Evolutionary conservation across 768 basidiomycete species (phyloP).

Genomic region (Amanita polypyramis): DNA sequence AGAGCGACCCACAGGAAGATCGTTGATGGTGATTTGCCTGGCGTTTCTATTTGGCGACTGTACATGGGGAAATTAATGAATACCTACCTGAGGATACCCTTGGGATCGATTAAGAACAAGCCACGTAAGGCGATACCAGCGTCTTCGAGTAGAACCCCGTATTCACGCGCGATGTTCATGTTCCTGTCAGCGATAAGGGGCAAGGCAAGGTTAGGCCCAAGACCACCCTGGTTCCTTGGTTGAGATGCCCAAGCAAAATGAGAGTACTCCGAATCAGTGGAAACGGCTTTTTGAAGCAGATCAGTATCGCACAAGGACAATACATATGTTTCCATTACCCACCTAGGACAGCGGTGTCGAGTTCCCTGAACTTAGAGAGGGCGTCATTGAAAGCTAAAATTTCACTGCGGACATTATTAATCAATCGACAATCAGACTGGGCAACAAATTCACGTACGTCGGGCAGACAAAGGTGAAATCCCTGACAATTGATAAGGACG

Average conservation of each 20-base stretch:
- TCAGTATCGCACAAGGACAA: neutral
- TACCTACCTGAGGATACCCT: conserved; percentile 57
- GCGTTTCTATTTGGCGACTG: neutral
- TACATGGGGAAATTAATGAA: neutral
- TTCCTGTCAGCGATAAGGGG: conserved; percentile 74
- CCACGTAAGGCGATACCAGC: conserved; percentile 84
- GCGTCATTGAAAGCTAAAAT: conserved; percentile 93
- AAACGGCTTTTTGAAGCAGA: conserved; percentile 41
- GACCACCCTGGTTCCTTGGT: conserved; percentile 76
- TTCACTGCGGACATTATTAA: conserved; percentile 32
- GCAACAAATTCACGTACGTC: conserved; percentile 32
- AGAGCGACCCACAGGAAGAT: conserved; percentile 90
- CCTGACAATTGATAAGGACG: conserved; percentile 25
- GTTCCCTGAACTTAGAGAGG: conserved; percentile 58
- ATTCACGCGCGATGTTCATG: conserved; percentile 75
- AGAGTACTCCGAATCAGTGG: conserved; percentile 83
- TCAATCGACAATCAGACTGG: neutral
- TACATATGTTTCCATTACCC: conserved; percentile 10
- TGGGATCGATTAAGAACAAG: conserved; percentile 79
- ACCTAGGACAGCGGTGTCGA: conserved; percentile 76
- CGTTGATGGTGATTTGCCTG: conserved; percentile 83
- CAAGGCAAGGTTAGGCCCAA: conserved; percentile 81
- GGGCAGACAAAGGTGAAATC: conserved; percentile 89
- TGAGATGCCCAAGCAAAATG: conserved; percentile 84
- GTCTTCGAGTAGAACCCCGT: conserved; percentile 83